Evolutionary conservation across 345 rosid genomes (phyloP), one percentile per base, ranked within the genome.

Genomic region (Excoecaria agallocha): DNA sequence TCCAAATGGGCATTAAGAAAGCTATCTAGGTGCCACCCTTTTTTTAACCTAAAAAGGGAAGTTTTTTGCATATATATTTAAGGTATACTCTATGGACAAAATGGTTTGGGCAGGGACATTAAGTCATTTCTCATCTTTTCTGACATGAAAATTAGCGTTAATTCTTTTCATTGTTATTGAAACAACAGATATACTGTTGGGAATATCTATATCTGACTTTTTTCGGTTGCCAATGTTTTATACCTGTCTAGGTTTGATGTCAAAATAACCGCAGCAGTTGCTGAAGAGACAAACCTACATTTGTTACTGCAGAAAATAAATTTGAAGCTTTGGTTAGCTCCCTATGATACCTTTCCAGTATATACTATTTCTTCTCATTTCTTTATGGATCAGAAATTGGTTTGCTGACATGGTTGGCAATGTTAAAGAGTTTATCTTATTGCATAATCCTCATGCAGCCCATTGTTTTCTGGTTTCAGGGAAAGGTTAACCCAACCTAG

Each of bases 401-500:
- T 69, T 13, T 8, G 22, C 19, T 54, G 5, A 5, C 57, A 24
- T 10, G 10, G n/a, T 46, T 71, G 68, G n/a, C n/a, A n/a, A n/a
- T n/a, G n/a, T n/a, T n/a, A n/a, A n/a, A n/a, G n/a, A n/a, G n/a
- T n/a, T n/a, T n/a, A n/a, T n/a, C 73, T 68, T 12, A 73, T 65
- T 25, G 61, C 37, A 73, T n/a, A 55, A 73, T 57, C 71, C 37
- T 74, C 54, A 64, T n/a, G n/a, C n/a, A n/a, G n/a, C 76, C 8
- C 71, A 43, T 41, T 59, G 9, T 57, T 24, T 66, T n/a, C 10
- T 63, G 46, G 43, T 87, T 84, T 81, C 89, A 92, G 98, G 98
- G 98, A 54, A 94, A 94, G 84, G 98, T 94, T 73, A 94, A 94
- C 81, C 98, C 98, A 70, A 94, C 98, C 57, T 98, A 92, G 77